Percentiles rank a stretch among this genome's conserved stretches.
These are phyloP conservation scores for Populus hybrid DNA, from an alignment of 441 rosid species.

Conservation along the genomic window DNA sequence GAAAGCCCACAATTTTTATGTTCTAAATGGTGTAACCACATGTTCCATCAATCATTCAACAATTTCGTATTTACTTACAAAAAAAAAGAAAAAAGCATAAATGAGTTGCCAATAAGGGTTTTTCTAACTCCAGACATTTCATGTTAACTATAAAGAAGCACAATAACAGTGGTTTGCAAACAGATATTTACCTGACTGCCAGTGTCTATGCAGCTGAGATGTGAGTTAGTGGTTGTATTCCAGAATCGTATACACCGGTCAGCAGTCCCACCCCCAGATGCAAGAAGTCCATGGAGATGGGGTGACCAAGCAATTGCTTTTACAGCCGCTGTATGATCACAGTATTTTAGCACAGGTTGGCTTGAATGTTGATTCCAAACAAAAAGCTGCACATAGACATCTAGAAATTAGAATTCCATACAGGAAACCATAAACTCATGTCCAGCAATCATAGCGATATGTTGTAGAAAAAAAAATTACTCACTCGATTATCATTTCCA, in stretches of 20 bases:
- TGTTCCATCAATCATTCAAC: background rate
- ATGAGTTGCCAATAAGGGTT: background rate
- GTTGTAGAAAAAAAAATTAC: conserved; percentile 14
- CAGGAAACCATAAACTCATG: conserved; percentile 4
- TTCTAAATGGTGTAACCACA: background rate
- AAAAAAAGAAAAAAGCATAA: background rate
- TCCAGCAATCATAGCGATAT: background rate
- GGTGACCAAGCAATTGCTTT: conserved; percentile 99
- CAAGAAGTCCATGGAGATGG: conserved; percentile 96
- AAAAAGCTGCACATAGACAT: conserved; percentile 59
- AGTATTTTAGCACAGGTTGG: conserved; percentile 78
- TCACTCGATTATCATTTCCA: conserved; percentile 88
- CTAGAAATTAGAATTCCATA: background rate
- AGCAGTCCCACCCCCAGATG: conserved; percentile 98
- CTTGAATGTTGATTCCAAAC: conserved; percentile 96
- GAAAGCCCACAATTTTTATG: background rate
- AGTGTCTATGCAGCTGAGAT: conserved; percentile 85
- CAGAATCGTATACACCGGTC: conserved; percentile 93
- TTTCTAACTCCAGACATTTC: background rate
- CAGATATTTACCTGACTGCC: conserved; percentile 69
- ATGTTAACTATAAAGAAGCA: background rate
- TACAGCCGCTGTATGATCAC: conserved; percentile 96
- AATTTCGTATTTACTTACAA: background rate
- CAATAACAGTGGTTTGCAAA: background rate
- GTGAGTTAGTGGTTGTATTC: conserved; percentile 94